Evolutionary conservation across 805 yeast genomes (phyloP), one percentile per base, ranked within the genome.

Genomic region (Metschnikowia koreensis): DNA sequence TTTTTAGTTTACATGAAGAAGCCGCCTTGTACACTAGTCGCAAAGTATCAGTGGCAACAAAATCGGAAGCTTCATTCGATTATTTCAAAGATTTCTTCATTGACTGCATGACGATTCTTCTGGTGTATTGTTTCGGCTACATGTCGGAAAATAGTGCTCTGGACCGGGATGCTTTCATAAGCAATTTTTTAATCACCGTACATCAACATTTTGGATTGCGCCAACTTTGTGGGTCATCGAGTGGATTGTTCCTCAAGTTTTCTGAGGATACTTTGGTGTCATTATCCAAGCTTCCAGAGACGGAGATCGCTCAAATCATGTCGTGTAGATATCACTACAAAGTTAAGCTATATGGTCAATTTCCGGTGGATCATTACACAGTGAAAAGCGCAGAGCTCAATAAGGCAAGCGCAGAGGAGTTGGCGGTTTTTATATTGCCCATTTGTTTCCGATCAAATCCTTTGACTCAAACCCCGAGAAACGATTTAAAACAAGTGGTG

Each of bases 141-240:
- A 44, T 59, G 15, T 29, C 46, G 7, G 29, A n/a, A 5, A 34
- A 22, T 6, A 41, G n/a, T n/a, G 7, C 38, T 8, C 45, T 17
- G 11, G 13, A 43, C 11, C 41, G 47, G 16, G 74, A 61, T 41
- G 74, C 31, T 66, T 74, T 51, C 81, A 81, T 34, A 62, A 86
- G 55, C 27, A 43, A 51, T 13, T 52, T 56, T 16, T 66, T 89
- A 12, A 76, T 82, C 39, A 66, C 81, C 6, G 64, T 89, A 1
- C 99, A 94, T 63, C 82, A 82, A 7, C 84, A 89, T 44, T 66
- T 92, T 9, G 97, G 97, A 0, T 60, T 67, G 1, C 70, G 89
- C 38, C 77, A 81, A 7, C 81, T 85, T 49, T 94, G 99, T 69
- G 86, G 84, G 46, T 66, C 80, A 2, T 77, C 85, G 0, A 65